Base-by-base conservation (phyloP, 208 protist genomes). In the Acanthamoeba royreba region DNA sequence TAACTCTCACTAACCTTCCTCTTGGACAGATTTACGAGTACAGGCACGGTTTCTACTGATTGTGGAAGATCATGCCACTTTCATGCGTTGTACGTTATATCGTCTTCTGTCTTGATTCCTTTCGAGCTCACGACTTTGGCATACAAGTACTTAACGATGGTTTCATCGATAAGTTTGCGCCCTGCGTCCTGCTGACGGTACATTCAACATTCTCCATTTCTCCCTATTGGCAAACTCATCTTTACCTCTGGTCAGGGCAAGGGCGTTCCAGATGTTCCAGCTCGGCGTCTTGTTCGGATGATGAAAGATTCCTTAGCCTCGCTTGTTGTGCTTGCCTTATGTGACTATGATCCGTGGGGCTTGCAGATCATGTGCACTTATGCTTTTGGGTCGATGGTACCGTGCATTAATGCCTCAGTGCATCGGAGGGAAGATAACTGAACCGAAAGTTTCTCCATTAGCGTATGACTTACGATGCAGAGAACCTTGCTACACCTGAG, bases 281-380 rank as follows among this genome's bases (percentile, higher is more conserved):
- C 83, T 7, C 83, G 83, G 7, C 45, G 83, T 47, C 38, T 90
- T 2, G 83, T 90, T 13, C 31, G 83, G 17, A 69, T 69, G 38
- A 28, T 90, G 43, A 90, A 90, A 31, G 83, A 90, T 38, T 15
- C 33, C 17, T 25, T 69, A 22, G 25, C 83, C 13, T 61, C 83
- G 40, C 52, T 90, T 13, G 83, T 90, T 33, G 83, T 90, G 9
- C 55, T 90, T 11, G 83, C 83, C 3, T 17, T 90, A 17, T 90
- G 83, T 19, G 83, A 90, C 43, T 90, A 90, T 40, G 83, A 90
- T 22, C 52, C 55, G 38, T 90, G 83, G 83, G 83, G 83, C 17
- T 38, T 90, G 22, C 83, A 90, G 55, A 90, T 90, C 5, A 13
- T 90, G 5, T 90, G 83, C 83, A 90, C 83, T 38, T 90, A 90